Evolutionary conservation across 768 basidiomycete genomes (phyloP), one percentile per base, ranked within the genome.

Genomic region (Trichaptum fuscoviolaceum): DNA sequence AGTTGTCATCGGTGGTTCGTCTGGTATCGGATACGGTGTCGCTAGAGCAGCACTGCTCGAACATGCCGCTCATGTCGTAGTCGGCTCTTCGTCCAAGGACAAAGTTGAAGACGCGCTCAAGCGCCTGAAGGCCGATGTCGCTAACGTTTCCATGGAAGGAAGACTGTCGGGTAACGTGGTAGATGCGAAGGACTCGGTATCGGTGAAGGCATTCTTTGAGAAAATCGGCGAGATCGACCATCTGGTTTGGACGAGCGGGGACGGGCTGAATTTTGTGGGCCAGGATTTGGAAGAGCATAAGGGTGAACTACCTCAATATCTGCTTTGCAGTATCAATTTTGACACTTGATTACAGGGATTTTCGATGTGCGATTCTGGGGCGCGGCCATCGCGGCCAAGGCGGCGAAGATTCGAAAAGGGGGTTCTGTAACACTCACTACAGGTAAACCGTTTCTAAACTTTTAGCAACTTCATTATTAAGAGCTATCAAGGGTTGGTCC

Each of bases 171-270:
- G 66, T 26, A 35, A 64, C 24, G 59, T 35, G 5, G 52, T 67
- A 20, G 63, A 69, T 65, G 66, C 36, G 15, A 42, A 42, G 25
- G 30, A 36, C 63, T 15, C 15, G 10, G 27, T 8, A 17, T 42
- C 20, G 0, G 23, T 69, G 7, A 9, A 64, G 57, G 58, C 24
- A 52, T 60, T 68, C 57, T 35, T 69, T 35, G 65, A 57, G 24
- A 18, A 27, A 5, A 57, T 70, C 15, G 68, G 67, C 17, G 60
- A 70, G 57, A 63, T 68, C 30, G 68, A 70, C 35, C 69, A 68
- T 64, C 30, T 70, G 23, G 65, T 70, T 18, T 42, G 35, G 26
- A 68, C 67, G 20, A 63, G 67, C 36, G 67, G 67, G 20, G 66
- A 64, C 20, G 5, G 15, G 35, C 34, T 67, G 7, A 65, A 67